Base-by-base conservation (phyloP, 1,139 yeast genomes). In the Candida sp. region DNA sequence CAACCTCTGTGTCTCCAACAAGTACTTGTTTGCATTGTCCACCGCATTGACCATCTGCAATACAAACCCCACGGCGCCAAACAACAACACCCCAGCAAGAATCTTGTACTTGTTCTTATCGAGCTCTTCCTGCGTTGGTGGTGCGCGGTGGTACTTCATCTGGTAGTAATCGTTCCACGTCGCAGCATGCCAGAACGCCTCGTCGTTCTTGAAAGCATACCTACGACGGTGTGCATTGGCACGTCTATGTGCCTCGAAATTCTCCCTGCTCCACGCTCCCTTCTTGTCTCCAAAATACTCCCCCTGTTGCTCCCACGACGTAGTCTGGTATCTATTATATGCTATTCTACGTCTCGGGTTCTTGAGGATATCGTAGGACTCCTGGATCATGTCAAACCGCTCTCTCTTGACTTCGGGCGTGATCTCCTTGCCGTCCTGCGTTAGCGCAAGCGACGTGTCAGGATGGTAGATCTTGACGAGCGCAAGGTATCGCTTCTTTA, bases 381-480 rank as follows among this genome's bases (percentile, higher is more conserved):
- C 81, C 37, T 87, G 85, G 5, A 92, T 70, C 55, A 79, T 73
- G 61, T 88, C 90, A 67, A 91, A 93, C 51, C 97, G 70, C 12
- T 74, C 78, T 38, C 83, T 66, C 57, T 84, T 85, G 49, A 71
- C 70, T 3, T 72, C 75, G 1, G 58, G 58, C 0, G 77, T 67
- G n/a, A 68, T 59, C 2, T 63, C 60, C 11, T 65, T 62, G 2
- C 73, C 66, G 11, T 68, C 56, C 4, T 70, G 61, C 5, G 58
- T 63, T 12, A 68, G 55, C 11, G 63, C 62, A 11, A 75, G 66
- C 4, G 66, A 56, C 3, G 86, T 70, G 69, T 94, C 99, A 0
- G 99, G 98, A 62, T 94, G 98, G 63, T 94, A 93, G 6, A 85
- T 64, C 66, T 90, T 91, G 12, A 96, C 94, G 50, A 85, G 79